Base-by-base conservation (phyloP, 2,329 filamentous ascomycete genomes). In the Fusarium illudens region DNA sequence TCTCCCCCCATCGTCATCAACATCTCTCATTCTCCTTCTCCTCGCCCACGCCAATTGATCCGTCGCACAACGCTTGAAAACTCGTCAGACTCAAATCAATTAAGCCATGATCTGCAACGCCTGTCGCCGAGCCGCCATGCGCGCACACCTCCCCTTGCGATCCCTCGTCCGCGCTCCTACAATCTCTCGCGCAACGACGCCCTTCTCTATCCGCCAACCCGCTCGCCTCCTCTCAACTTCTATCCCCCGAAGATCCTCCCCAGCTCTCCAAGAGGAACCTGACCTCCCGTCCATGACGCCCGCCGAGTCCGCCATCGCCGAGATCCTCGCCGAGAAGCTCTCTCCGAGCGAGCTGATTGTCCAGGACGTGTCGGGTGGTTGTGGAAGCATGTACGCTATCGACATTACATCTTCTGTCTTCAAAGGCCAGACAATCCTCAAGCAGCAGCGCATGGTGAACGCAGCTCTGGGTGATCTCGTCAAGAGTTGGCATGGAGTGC, bases 331-430 rank as follows among this genome's bases (percentile, higher is more conserved):
- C 17, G 78, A 79, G 7, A 84, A 84, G 72, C 85, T 88, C 58
- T 67, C 76, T 2, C 86, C 86, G 0, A 83, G 82, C 0, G 78
- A 84, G 61, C 78, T 89, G 25, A 78, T 89, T 78, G 91, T 96
- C 10, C 90, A 91, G 77, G 92, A 96, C 79, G 88, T 96, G 53
- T 93, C 90, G 22, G 92, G 93, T 61, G 92, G 92, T 29, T 96
- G 92, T 80, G 92, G 92, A 10, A 92, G 89, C 75, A 96, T 96
- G 93, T 96, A 96, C 80, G 90, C 89, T 58, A 90, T 96, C 70
- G 90, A 94, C 73, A 89, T 96, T 68, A 86, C 89, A 49, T 92
- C 90, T 8, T 84, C 88, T 48, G 85, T 84, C 73, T 96, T 96
- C 79, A 84, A 84, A 56, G 93, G 92, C 48, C 78, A 89, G 71